Evolutionary conservation across 2,329 filamentous ascomycete genomes (phyloP).

Genomic region (Amylocarpus encephaloides): DNA sequence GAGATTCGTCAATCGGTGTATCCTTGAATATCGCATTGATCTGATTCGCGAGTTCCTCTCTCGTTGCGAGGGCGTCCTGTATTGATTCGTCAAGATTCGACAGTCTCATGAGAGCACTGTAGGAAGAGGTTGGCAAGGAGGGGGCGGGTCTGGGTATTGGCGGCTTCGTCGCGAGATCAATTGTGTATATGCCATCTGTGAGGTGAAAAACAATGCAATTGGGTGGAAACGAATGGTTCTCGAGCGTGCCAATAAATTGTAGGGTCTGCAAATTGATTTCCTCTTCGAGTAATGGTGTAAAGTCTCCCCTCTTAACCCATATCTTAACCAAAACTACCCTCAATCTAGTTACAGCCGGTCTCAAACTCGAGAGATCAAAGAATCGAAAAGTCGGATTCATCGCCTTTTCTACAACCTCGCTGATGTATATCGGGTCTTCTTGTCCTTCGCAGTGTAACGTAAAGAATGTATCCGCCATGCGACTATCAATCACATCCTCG

Average conservation of each 20-base stretch:
- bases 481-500: conserved; percentile 62
- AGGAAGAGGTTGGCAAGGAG: conserved; percentile 63
- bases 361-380: conserved; percentile 66
- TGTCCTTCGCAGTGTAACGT: conserved; percentile 65
- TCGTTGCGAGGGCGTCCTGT: conserved; percentile 77
- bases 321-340: conserved; percentile 62
- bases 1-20: conserved; percentile 38
- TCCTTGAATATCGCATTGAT: conserved; percentile 56
- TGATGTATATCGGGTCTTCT: conserved; percentile 78
- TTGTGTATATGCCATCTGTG: conserved; percentile 77
- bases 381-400: conserved; percentile 88
- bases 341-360: conserved; percentile 57
- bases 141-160: conserved; percentile 44
- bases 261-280: conserved; percentile 62
- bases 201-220: conserved; percentile 86
- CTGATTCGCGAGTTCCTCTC: conserved; percentile 67
- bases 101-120: conserved; percentile 80
- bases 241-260: conserved; percentile 71
- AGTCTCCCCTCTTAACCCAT: conserved; percentile 59
- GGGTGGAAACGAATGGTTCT: conserved; percentile 63
- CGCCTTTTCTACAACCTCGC: conserved; percentile 71
- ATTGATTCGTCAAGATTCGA: conserved; percentile 86
- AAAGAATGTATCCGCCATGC: conserved; percentile 85
- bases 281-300: conserved; percentile 66
- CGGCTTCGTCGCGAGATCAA: conserved; percentile 52